A percentile compares a stretch with the other conserved stretches of the same genome.
Conservation (phyloP, 2,329 filamentous ascomycete species). For the Sporothrix curviconia region DNA sequence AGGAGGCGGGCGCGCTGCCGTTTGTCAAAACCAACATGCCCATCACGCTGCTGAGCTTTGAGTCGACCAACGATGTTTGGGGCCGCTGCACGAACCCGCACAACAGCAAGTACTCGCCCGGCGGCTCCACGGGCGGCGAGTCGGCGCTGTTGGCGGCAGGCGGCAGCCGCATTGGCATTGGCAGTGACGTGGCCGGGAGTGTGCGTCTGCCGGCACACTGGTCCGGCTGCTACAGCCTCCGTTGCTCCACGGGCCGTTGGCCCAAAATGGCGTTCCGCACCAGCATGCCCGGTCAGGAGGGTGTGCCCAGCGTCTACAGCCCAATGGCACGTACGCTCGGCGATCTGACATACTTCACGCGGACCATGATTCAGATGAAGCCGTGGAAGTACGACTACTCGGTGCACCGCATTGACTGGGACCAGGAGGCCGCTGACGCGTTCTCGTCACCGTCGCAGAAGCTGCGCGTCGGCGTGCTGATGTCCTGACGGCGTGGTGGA, state of each 20-base stretch:
- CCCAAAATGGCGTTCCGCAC: conserved; percentile 77
- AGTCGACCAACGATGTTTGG: conserved; percentile 74
- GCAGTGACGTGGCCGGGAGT: conserved; percentile 84
- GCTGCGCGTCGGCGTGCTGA: conserved; percentile 68
- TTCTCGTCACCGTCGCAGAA: conserved; percentile 51
- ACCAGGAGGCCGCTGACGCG: conserved; percentile 52
- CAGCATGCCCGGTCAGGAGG: conserved; percentile 89
- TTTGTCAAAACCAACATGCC: conserved; percentile 92
- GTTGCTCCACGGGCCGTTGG: conserved; percentile 86
- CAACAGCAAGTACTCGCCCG: conserved; percentile 75
- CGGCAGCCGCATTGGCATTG: conserved; percentile 73
- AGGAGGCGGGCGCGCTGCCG: conserved; percentile 80
- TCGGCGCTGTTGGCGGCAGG: conserved; percentile 73
- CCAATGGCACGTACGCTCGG: conserved; percentile 84
- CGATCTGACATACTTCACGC: conserved; percentile 79
- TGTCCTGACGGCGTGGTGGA: conserved; percentile 77
- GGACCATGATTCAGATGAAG: conserved; percentile 68
- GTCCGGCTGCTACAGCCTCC: conserved; percentile 78
- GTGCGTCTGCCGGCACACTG: conserved; percentile 84
- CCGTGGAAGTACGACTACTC: conserved; percentile 86
- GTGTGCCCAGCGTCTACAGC: conserved; percentile 80
- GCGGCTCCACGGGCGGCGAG: conserved; percentile 84
- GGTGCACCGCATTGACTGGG: conserved; percentile 80
- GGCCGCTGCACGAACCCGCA: conserved; percentile 77
- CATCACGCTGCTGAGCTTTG: conserved; percentile 79